Conservation (phyloP, 352 stramenopile genomes). For the Phytophthora crassamura region DNA sequence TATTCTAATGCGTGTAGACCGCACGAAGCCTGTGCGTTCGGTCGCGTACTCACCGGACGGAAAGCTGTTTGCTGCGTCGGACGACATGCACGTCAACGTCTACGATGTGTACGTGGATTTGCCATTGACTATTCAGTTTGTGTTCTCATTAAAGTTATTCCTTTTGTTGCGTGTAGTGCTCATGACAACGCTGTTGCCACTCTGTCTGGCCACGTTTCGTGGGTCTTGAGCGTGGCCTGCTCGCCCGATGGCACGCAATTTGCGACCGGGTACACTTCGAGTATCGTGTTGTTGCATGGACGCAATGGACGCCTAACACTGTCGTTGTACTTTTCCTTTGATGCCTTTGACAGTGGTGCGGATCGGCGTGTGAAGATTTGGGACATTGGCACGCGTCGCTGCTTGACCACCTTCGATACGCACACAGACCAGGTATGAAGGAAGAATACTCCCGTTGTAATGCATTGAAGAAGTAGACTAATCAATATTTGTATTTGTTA, state of each 20-base stretch:
- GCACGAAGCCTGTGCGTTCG: constrained; percentile 89
- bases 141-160: not conserved
- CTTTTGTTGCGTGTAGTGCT: constrained; percentile 38
- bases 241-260: constrained; percentile 87
- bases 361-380: constrained; percentile 94
- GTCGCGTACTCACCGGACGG: constrained; percentile 87
- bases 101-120: constrained; percentile 88
- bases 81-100: constrained; percentile 93
- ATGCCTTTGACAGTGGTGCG: constrained; percentile 54
- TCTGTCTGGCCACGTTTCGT: constrained; percentile 90
- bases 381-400: constrained; percentile 89
- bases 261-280: constrained; percentile 69
- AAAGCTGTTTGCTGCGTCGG: constrained; percentile 88
- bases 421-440: constrained; percentile 86
- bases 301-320: not conserved
- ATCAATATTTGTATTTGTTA: constrained; percentile 25
- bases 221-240: constrained; percentile 88
- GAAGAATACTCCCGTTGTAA: constrained; percentile 1
- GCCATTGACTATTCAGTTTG: not conserved
- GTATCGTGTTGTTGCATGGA: not conserved
- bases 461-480: constrained; percentile 7
- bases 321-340: constrained; percentile 7
- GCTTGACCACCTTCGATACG: constrained; percentile 90
- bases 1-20: constrained; percentile 47
- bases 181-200: constrained; percentile 83